Conservation (phyloP, 164 flowering plant genomes). For the Tinospora cordifolia region DNA sequence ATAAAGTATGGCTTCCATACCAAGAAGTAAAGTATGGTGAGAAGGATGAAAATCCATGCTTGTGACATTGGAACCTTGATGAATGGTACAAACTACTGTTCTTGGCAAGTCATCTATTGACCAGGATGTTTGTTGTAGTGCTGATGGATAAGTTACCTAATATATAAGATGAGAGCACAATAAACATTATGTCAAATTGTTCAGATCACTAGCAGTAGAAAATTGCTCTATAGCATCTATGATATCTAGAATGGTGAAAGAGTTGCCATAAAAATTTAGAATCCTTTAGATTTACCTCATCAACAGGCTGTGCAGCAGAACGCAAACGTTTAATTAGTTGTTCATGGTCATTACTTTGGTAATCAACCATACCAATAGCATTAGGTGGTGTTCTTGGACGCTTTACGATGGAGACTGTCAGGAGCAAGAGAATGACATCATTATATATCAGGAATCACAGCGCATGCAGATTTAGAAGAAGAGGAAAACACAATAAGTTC, state of each 20-base stretch:
- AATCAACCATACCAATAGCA: slow-evolving; percentile 63
- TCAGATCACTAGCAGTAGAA: background rate
- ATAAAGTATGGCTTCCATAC: slow-evolving; percentile 24
- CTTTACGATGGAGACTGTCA: slow-evolving; percentile 52
- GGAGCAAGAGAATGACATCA: background rate
- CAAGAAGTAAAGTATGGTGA: slow-evolving; percentile 65
- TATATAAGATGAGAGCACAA: slow-evolving; percentile 6
- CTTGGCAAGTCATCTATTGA: slow-evolving; percentile 76
- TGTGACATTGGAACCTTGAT: slow-evolving; percentile 66
- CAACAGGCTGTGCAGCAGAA: slow-evolving; percentile 55
- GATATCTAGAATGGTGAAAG: background rate
- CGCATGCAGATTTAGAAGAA: too few species aligned
- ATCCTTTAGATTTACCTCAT: slow-evolving; percentile 44
- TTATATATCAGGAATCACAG: background rate
- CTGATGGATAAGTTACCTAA: slow-evolving; percentile 61
- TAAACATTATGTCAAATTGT: background rate
- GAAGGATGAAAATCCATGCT: slow-evolving; percentile 96
- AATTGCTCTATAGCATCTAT: background rate
- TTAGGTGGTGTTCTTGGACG: slow-evolving; percentile 79
- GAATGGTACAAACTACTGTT: slow-evolving; percentile 52
- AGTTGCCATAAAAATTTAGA: background rate
- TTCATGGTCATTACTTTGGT: slow-evolving; percentile 74
- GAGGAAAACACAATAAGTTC: background rate
- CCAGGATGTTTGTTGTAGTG: slow-evolving; percentile 56
- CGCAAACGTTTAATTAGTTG: slow-evolving; percentile 78